Evolutionary conservation across 2,329 filamentous ascomycete species (phyloP), one percentile per base, ranked within the genome.

Genomic region (Talaromyces sp.): DNA sequence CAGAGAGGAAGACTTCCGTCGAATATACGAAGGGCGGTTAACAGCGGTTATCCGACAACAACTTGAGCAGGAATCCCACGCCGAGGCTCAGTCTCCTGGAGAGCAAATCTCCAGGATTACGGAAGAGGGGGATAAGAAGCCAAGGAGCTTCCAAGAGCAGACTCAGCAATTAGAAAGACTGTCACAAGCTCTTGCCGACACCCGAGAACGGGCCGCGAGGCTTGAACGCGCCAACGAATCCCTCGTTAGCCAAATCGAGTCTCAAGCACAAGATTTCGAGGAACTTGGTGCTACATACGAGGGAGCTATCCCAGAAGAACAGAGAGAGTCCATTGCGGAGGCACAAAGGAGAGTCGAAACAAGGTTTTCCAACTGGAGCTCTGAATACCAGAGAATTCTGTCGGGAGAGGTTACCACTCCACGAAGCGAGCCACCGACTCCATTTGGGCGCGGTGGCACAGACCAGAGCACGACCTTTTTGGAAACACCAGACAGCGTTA

Each of bases 31-130:
- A 46, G 21, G 21, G 43, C n/a, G 24, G n/a, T 9, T 46, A 24
- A 46, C 43, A 24, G 43, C 3, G 5, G 4, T 11, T 11, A 24
- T 21, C 72, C 7, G 75, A 71, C 61, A 65, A 69, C 17, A 66
- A 38, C 74, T 75, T 66, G 72, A 68, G 54, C 71, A 78, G 54
- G 69, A 69, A 1, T 71, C 79, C 61, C 73, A 72, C 52, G 64
- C 69, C 4, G 75, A 78, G 59, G 68, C 74, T n/a, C 73, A 74
- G 24, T 68, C 67, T 46, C 71, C 72, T n/a, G 77, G 75, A 56
- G 74, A 75, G 14, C 72, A 75, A 21, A 65, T 69, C 8, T 75
- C 75, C 19, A 78, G 78, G 43, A 19, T 11, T 24, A 21, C 19
- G 4, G 43, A 19, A 46, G 43, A 46, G 19, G 19, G 19, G 10